A percentile compares a stretch with the other conserved stretches of the same genome.
phyloP scores from a whole-genome alignment of 2,329 filamentous ascomycete genomes.

The Colletotrichum cereale region DNA sequence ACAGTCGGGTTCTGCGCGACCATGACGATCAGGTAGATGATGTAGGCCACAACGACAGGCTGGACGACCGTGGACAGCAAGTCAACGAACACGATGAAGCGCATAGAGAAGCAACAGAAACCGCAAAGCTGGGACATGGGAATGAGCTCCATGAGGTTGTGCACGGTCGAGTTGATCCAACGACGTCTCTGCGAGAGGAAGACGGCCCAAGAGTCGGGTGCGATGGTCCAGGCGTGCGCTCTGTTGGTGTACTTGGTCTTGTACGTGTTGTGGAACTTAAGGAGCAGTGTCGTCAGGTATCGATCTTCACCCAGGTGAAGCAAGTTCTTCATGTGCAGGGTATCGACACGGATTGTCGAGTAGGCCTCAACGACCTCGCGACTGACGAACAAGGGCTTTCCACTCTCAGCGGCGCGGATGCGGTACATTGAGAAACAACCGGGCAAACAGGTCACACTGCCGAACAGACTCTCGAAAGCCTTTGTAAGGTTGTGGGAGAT shows the following conservation, averaged over 20 bases:
- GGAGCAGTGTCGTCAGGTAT: conserved; percentile 92
- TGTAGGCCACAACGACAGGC: conserved; percentile 90
- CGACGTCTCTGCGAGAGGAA: conserved; percentile 98
- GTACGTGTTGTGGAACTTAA: conserved; percentile 93
- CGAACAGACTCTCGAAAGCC: conserved; percentile 97
- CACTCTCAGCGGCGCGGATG: conserved; percentile 91
- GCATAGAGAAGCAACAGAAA: conserved; percentile 99
- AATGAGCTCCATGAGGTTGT: conserved; percentile 96
- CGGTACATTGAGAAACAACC: conserved; percentile 99
- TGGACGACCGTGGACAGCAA: conserved; percentile 92
- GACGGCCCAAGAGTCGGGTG: conserved; percentile 91
- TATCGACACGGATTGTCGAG: conserved; percentile 94
- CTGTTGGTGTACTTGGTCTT: conserved; percentile 98
- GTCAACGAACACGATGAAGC: conserved; percentile 96
- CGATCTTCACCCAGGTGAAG: conserved; percentile 97
- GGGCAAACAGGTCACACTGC: conserved; percentile 95
- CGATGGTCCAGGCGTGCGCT: conserved; percentile 96
- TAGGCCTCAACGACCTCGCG: conserved; percentile 91
- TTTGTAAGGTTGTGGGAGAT: conserved; percentile 98
- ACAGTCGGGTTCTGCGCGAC: conserved; percentile 71
- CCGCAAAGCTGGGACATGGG: conserved; percentile 94
- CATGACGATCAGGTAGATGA: conserved; percentile 87
- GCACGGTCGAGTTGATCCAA: conserved; percentile 99
- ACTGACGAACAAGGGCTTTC: conserved; percentile 96
- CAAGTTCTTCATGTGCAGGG: conserved; percentile 98